phyloP scores from a whole-genome alignment of 2,329 filamentous ascomycete species.

The Pyricularia sp. region DNA sequence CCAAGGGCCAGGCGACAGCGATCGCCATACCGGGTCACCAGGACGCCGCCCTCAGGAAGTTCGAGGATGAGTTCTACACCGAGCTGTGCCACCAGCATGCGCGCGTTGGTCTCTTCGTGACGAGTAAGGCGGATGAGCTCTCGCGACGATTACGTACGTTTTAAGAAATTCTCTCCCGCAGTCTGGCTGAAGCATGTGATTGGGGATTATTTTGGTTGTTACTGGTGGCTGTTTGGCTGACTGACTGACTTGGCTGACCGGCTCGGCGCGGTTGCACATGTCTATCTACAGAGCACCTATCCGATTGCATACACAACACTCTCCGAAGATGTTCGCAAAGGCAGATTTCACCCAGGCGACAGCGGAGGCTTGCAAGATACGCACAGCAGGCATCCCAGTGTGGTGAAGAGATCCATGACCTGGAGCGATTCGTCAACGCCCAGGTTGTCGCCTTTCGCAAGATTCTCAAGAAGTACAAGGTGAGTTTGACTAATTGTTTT shows the following conservation, averaged over 20 bases:
- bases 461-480: constrained; percentile 71
- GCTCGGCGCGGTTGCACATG: background rate
- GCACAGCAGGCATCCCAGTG: constrained; percentile 45
- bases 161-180: background rate
- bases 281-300: constrained; percentile 33
- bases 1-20: constrained; percentile 57
- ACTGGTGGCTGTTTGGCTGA: background rate
- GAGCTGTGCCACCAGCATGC: constrained; percentile 69
- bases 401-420: constrained; percentile 60
- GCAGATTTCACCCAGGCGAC: constrained; percentile 32
- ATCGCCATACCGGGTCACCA: constrained; percentile 66
- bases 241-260: background rate
- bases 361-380: constrained; percentile 43
- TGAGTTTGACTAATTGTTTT: constrained; percentile 20
- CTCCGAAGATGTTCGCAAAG: constrained; percentile 31
- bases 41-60: constrained; percentile 47
- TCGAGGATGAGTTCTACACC: constrained; percentile 62
- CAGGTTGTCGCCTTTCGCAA: constrained; percentile 73
- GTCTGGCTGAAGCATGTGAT: background rate
- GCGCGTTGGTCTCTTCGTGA: constrained; percentile 68
- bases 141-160: constrained; percentile 55
- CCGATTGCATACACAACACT: constrained; percentile 36
- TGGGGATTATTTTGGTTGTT: background rate
- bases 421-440: constrained; percentile 63
- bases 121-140: constrained; percentile 73